Evolutionary conservation across 352 stramenopile genomes (phyloP).

Genomic region (Phytophthora litchii): DNA sequence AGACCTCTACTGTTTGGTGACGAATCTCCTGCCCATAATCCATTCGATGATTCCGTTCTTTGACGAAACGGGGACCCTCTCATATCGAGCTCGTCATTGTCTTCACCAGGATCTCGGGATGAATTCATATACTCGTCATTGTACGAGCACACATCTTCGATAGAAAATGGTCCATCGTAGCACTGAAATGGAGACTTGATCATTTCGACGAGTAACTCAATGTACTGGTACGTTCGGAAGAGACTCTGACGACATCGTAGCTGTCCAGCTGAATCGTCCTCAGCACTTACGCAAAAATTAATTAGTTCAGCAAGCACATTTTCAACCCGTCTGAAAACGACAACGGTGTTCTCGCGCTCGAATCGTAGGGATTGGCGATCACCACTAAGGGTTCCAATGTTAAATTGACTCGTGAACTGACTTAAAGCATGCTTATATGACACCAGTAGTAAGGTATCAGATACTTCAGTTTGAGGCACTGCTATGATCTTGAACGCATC

Average conservation of each 20-base stretch:
- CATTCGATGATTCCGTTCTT: constrained; percentile 14
- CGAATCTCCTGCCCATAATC: constrained; percentile 6
- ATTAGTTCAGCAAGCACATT: constrained; percentile 53
- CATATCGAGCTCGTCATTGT: constrained; percentile 36
- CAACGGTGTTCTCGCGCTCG: constrained; percentile 41
- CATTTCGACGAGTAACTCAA: constrained; percentile 68
- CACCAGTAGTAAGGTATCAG: constrained; percentile 64
- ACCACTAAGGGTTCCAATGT: not conserved
- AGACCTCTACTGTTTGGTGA: constrained; percentile 19
- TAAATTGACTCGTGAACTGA: constrained; percentile 50
- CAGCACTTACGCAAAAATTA: constrained; percentile 45
- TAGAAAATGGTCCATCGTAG: constrained; percentile 65
- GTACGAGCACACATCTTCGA: constrained; percentile 60
- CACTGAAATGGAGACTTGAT: constrained; percentile 65
- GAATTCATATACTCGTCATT: constrained; percentile 52
- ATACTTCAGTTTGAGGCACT: constrained; percentile 51
- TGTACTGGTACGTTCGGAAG: constrained; percentile 64
- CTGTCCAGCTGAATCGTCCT: constrained; percentile 28
- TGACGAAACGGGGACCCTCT: constrained; percentile 26
- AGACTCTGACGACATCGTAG: constrained; percentile 53
- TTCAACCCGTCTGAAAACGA: constrained; percentile 45
- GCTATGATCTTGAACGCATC: constrained; percentile 70
- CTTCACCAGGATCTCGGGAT: constrained; percentile 21
- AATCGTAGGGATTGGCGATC: constrained; percentile 28
- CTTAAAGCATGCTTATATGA: constrained; percentile 58